Percentiles rank a stretch among this genome's conserved stretches.
These are phyloP conservation scores for Colletotrichum shisoi DNA, from an alignment of 2,329 filamentous ascomycete species.

Conservation along the genomic window DNA sequence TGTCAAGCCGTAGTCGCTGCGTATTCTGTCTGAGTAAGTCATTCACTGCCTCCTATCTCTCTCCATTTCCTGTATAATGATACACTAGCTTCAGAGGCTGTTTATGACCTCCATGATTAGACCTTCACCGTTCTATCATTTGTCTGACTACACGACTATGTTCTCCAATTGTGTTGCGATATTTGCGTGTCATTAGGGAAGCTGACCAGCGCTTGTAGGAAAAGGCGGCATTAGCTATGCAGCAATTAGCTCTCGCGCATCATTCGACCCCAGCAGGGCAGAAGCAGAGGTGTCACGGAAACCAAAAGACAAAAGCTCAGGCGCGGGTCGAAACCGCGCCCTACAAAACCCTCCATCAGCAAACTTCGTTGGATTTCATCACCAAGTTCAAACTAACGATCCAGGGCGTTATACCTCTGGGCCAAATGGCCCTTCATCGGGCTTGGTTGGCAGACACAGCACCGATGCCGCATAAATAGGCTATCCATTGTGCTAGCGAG, in stretches of 20 bases:
- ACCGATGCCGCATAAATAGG: background rate
- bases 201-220: background rate
- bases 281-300: background rate
- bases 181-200: background rate
- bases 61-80: constrained; percentile 50
- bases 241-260: background rate
- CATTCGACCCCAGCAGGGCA: too few relatives aligned
- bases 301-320: background rate
- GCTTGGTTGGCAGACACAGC: constrained; percentile 5
- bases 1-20: background rate
- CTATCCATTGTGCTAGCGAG: background rate
- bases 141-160: constrained; percentile 30
- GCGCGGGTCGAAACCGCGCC: constrained; percentile 1
- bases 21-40: background rate
- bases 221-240: background rate
- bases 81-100: constrained; percentile 54
- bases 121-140: constrained; percentile 48
- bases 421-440: constrained; percentile 3
- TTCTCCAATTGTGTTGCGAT: background rate
- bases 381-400: constrained; percentile 11
- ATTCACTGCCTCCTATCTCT: background rate
- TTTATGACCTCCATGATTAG: constrained; percentile 57
- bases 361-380: constrained; percentile 9
- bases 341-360: constrained; percentile 14
- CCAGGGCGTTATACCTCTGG: constrained; percentile 7